Evolutionary conservation across 2,329 filamentous ascomycete species (phyloP).

Genomic region (Coniosporium tulheliwenetii): DNA sequence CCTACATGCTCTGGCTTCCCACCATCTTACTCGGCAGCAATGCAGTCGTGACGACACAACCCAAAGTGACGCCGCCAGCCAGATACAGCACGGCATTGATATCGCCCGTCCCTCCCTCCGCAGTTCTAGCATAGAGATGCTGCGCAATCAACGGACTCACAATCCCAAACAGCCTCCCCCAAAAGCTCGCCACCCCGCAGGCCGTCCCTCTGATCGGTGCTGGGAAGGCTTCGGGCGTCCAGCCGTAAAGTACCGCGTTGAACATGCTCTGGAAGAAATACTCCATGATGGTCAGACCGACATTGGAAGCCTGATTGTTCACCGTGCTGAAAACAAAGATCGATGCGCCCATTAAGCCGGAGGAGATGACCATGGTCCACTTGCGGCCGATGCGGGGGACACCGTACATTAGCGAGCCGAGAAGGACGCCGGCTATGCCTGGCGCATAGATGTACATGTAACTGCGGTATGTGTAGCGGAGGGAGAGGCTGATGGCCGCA

Average conservation of each 20-base stretch:
- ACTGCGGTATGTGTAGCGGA: constrained; percentile 33
- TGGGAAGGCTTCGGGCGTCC: constrained; percentile 36
- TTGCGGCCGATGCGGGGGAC: constrained; percentile 27
- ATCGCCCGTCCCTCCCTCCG: constrained; percentile 8
- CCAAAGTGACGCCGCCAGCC: constrained; percentile 38
- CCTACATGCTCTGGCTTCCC: constrained; percentile 17
- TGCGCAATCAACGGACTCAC: constrained; percentile 41
- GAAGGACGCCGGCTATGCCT: constrained; percentile 33
- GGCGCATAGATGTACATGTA: constrained; percentile 40
- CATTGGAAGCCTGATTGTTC: constrained; percentile 28
- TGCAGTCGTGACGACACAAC: constrained; percentile 35
- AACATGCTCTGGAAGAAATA: constrained; percentile 38
- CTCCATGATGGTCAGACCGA: constrained; percentile 35
- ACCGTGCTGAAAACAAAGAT: constrained; percentile 30
- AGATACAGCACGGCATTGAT: constrained; percentile 39
- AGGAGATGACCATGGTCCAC: constrained; percentile 28
- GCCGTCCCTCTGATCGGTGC: constrained; percentile 35
- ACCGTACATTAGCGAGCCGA: constrained; percentile 32
- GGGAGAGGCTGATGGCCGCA: constrained; percentile 24
- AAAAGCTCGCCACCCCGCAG: constrained; percentile 41
- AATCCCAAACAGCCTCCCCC: constrained; percentile 42
- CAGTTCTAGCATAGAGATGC: constrained; percentile 16
- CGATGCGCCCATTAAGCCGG: constrained; percentile 25
- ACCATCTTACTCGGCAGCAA: constrained; percentile 27
- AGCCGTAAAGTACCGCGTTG: constrained; percentile 36